A percentile compares a stretch with the other conserved stretches of the same genome.
Evolutionary conservation across 2,329 filamentous ascomycete genomes (phyloP).

Genomic region (Phoma herbarum): DNA sequence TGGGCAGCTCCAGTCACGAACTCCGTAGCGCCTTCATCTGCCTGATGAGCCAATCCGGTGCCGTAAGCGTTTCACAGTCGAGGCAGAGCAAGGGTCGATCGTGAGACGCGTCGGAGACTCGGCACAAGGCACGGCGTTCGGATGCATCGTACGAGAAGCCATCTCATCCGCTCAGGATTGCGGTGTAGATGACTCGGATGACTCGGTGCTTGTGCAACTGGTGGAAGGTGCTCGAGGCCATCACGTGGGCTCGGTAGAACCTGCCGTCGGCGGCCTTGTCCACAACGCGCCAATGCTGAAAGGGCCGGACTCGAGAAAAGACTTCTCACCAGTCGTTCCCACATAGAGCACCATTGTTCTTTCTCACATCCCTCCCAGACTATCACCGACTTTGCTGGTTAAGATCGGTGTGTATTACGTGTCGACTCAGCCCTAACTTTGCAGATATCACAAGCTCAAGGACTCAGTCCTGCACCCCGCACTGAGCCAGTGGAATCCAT

Average conservation of each 20-base stretch:
- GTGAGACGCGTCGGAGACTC: constrained; percentile 32
- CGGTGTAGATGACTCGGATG: constrained; percentile 2
- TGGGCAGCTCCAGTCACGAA: constrained; percentile 25
- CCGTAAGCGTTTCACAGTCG: constrained; percentile 33
- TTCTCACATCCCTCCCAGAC: constrained; percentile 3
- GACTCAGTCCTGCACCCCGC: constrained; percentile 1
- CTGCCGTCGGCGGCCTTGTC: constrained; percentile 14
- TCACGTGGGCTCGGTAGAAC: constrained; percentile 20
- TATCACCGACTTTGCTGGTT: constrained; percentile 5
- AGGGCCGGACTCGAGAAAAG: constrained; percentile 16
- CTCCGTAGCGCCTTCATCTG: constrained; percentile 22
- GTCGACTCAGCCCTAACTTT: constrained; percentile 19
- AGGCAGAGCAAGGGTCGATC: constrained; percentile 34
- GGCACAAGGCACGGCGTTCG: constrained; percentile 10
- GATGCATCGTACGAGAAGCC: neutral
- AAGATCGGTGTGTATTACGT: constrained; percentile 20
- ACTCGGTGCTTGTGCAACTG: neutral
- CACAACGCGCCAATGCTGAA: constrained; percentile 6
- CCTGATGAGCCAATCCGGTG: constrained; percentile 26
- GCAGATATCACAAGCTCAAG: constrained; percentile 6
- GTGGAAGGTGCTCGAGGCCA: neutral
- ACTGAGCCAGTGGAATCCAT: neutral
- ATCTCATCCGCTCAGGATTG: neutral
- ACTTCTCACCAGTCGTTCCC: constrained; percentile 12
- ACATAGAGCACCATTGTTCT: neutral